Base-by-base conservation (phyloP, 495 filamentous ascomycete species). In the Neurospora hispaniola region DNA sequence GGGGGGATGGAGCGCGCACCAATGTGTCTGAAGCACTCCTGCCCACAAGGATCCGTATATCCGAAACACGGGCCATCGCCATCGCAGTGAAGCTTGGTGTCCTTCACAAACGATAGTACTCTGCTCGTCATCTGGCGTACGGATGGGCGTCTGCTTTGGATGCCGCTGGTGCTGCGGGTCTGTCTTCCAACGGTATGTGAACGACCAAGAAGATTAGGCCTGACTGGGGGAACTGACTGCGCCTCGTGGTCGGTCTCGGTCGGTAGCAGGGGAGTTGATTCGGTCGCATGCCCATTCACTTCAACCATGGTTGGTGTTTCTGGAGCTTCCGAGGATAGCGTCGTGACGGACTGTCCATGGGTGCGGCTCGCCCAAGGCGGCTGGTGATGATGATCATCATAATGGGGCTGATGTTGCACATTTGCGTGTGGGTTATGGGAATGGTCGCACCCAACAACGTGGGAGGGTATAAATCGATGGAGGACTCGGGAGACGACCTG, bases 361-460 rank as follows among this genome's bases (percentile, higher is more conserved):
- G 35, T 39, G 11, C 71, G 69, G 48, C 77, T 74, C 11, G 71
- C 31, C 66, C 76, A 74, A 8, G 74, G 77, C 8, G 70, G 74
- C 43, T 69, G 71, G 71, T 74, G 74, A 74, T 82, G 75, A 66
- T 76, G 62, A 48, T 81, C 75, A 8, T 74, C 69, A 73, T 79
- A 77, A 70, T 76, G 74, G 71, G 83, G 77, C 62, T 77, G 71
- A 73, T 80, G 77, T 70, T 76, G 73, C 71, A 82, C 78, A 62
- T 76, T 71, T 20, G 72, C 80, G 72, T 87, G 83, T 20, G 86
- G 87, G 38, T 87, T 87, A 75, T 97, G 94, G 44, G 85, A 90
- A 79, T 97, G 93, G 71, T 94, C 92, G 81, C 96, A 99, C 79
- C 94, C 93, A 71, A 98, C 95, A 31, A 97, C 90, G 77, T 96